A percentile compares a stretch with the other conserved stretches of the same genome.
These are phyloP conservation scores for Tripterygium wilfordii DNA, from an alignment of 177 flowering plant species.

Conservation along the genomic window DNA sequence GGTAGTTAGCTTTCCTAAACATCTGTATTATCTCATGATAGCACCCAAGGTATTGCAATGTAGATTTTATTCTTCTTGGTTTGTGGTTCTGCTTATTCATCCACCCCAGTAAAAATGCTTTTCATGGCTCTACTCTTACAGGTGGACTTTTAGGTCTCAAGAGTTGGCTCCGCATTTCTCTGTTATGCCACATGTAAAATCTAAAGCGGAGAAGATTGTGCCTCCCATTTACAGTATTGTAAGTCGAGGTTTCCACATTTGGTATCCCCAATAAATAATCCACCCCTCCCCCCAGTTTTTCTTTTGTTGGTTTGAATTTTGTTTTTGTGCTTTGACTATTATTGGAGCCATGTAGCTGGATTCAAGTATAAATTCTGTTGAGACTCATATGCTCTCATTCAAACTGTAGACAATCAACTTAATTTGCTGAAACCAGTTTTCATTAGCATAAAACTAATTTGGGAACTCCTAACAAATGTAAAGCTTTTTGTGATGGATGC, in stretches of 20 bases:
- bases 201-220: conserved; percentile 27
- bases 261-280: not conserved
- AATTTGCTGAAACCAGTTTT: too few relatives aligned
- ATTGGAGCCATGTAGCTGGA: not conserved
- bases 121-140: too few relatives aligned
- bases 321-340: not conserved
- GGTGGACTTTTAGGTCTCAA: conserved; percentile 89
- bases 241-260: conserved; percentile 16
- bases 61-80: not conserved
- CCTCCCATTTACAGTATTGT: conserved; percentile 91
- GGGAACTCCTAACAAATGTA: too few relatives aligned
- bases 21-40: too few relatives aligned
- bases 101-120: too few relatives aligned
- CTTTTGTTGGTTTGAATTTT: not conserved
- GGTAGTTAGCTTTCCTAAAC: not conserved
- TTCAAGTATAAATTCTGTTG: too few relatives aligned
- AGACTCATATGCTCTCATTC: too few relatives aligned
- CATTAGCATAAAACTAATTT: too few relatives aligned
- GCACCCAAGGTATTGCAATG: too few relatives aligned
- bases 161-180: conserved; percentile 71
- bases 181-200: conserved; percentile 65
- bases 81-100: not conserved
- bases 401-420: too few relatives aligned
- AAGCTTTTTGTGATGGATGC: too few relatives aligned
- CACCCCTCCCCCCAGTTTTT: not conserved